Conservation (phyloP, 163 green algal species). For the Coccomyxa subellipsoidea region DNA sequence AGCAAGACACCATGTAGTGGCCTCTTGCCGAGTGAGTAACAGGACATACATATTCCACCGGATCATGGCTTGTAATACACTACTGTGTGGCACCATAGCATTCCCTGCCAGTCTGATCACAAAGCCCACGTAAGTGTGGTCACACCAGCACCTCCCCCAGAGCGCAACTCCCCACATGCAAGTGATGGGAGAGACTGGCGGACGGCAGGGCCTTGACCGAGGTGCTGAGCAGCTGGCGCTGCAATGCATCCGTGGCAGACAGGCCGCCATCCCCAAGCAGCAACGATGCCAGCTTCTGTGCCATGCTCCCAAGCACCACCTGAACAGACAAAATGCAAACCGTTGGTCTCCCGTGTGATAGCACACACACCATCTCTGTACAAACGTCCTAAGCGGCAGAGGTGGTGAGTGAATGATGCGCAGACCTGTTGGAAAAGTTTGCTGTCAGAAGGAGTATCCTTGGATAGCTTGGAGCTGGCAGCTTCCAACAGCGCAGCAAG, state of each 20-base stretch:
- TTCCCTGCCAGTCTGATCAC: no score
- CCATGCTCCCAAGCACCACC: background rate
- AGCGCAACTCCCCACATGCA: background rate
- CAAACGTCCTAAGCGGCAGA: background rate
- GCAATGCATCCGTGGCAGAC: background rate
- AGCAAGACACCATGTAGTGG: no score
- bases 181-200: background rate
- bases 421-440: background rate
- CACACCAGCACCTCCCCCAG: background rate
- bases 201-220: background rate
- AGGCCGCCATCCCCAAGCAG: background rate
- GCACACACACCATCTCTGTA: background rate
- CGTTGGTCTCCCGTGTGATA: background rate
- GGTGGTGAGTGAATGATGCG: background rate
- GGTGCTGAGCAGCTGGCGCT: background rate
- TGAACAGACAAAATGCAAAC: background rate
- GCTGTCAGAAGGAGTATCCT: background rate
- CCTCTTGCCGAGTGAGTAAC: no score
- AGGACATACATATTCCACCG: no score
- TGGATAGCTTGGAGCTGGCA: background rate
- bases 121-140: no score
- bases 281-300: background rate
- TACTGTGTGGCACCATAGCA: no score
- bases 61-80: no score
- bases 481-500: background rate